These are phyloP conservation scores for Pulveroboletus frians DNA, from an alignment of 768 basidiomycete genomes.

Conservation along the genomic window DNA sequence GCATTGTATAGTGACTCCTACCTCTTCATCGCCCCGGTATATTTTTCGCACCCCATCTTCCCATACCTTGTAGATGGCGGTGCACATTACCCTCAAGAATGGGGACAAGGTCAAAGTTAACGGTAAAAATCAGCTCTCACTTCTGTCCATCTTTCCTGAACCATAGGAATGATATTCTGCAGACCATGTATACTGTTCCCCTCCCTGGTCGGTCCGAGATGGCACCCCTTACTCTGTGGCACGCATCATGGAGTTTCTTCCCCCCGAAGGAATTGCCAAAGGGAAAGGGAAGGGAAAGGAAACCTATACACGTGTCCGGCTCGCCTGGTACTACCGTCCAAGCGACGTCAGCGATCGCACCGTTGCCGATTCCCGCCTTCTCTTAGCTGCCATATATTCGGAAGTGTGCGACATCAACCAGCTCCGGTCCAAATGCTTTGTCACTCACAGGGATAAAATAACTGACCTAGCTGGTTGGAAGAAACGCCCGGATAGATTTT, in stretches of 20 bases:
- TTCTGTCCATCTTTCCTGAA: constrained; percentile 14
- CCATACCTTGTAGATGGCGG: constrained; percentile 25
- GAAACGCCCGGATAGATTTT: constrained; percentile 91
- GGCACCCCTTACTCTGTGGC: constrained; percentile 95
- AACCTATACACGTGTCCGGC: constrained; percentile 74
- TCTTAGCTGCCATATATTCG: constrained; percentile 93
- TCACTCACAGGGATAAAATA: constrained; percentile 93
- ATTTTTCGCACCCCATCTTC: constrained; percentile 28
- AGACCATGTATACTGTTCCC: constrained; percentile 98
- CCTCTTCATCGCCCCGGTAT: constrained; percentile 7
- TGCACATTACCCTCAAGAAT: constrained; percentile 61
- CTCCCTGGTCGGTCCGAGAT: constrained; percentile 86
- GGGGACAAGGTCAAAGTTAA: constrained; percentile 83
- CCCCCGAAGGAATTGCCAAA: constrained; percentile 67
- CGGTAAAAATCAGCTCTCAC: constrained; percentile 47
- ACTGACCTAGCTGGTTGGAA: constrained; percentile 92
- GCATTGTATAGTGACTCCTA: background rate
- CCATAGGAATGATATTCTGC: constrained; percentile 30
- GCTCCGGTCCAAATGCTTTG: constrained; percentile 88
- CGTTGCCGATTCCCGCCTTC: constrained; percentile 83
- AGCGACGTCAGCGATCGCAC: constrained; percentile 92
- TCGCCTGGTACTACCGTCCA: constrained; percentile 96
- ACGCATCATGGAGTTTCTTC: constrained; percentile 94
- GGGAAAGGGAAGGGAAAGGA: constrained; percentile 63
- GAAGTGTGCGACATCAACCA: constrained; percentile 94